phyloP scores from a whole-genome alignment of 1,139 yeast species.

The Yamadazyma kanchanaburiensis region DNA sequence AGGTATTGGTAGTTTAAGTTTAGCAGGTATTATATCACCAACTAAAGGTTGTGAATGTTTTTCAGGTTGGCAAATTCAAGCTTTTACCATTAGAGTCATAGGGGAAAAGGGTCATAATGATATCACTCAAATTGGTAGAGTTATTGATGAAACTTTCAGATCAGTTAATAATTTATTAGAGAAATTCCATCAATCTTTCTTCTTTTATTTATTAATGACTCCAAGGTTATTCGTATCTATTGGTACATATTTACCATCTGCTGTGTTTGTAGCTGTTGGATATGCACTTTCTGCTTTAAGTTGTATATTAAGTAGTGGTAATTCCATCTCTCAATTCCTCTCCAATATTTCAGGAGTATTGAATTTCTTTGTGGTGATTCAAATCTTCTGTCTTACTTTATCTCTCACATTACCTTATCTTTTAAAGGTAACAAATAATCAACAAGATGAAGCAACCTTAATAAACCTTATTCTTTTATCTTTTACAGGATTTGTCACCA shows the following conservation, averaged over 20 bases:
- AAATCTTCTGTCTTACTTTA: constrained; percentile 25
- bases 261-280: constrained; percentile 66
- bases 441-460: constrained; percentile 13
- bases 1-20: constrained; percentile 66
- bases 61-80: constrained; percentile 95
- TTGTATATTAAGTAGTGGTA: constrained; percentile 46
- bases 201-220: constrained; percentile 80
- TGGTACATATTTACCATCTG: constrained; percentile 90
- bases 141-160: constrained; percentile 82
- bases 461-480: constrained; percentile 16
- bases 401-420: constrained; percentile 27
- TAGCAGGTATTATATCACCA: constrained; percentile 61
- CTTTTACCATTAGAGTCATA: constrained; percentile 72
- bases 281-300: constrained; percentile 72
- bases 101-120: constrained; percentile 62
- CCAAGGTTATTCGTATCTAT: constrained; percentile 85
- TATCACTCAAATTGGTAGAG: constrained; percentile 88
- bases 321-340: constrained; percentile 21
- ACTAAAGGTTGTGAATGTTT: constrained; percentile 82
- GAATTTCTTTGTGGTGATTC: constrained; percentile 32
- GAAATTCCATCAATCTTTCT: constrained; percentile 95
- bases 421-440: constrained; percentile 10
- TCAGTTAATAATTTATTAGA: constrained; percentile 90
- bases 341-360: constrained; percentile 24
- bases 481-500: constrained; percentile 17